These are phyloP conservation scores for Trypanosoma congolense DNA, from an alignment of 208 protist genomes.

Conservation along the genomic window DNA sequence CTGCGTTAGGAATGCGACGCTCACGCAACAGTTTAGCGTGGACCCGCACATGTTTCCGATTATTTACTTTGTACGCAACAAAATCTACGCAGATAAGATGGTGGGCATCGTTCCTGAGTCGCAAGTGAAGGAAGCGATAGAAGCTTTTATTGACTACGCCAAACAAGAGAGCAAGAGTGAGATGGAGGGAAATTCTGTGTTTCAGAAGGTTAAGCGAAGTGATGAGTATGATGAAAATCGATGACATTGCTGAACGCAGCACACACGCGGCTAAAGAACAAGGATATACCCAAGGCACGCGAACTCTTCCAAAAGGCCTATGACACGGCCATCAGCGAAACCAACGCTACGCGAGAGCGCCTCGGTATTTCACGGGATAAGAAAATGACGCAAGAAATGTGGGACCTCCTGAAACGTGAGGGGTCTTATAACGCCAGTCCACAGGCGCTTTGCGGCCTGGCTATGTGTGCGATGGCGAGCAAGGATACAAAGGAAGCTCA, in stretches of 20 bases:
- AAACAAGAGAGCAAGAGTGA: conserved; percentile 56
- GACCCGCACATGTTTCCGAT: conserved; percentile 81
- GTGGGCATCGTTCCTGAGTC: conserved; percentile 74
- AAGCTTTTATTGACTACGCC: conserved; percentile 82
- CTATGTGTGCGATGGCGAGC: conserved; percentile 65
- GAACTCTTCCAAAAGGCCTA: conserved; percentile 71
- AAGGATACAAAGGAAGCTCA: conserved; percentile 47
- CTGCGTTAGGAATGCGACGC: conserved; percentile 55
- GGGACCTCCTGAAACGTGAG: conserved; percentile 63
- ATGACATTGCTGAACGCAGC: conserved; percentile 76
- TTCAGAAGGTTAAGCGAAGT: conserved; percentile 47
- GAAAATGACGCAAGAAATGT: conserved; percentile 66
- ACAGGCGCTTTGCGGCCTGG: conserved; percentile 71
- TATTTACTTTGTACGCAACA: conserved; percentile 79
- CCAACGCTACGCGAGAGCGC: conserved; percentile 43
- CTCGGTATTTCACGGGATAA: conserved; percentile 52
- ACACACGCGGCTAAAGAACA: conserved; percentile 56
- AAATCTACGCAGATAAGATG: conserved; percentile 62
- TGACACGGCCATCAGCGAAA: conserved; percentile 38
- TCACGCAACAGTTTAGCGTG: conserved; percentile 62
- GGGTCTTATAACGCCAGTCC: conserved; percentile 77
- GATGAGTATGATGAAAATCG: conserved; percentile 87
- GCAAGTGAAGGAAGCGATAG: conserved; percentile 81
- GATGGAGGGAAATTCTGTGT: conserved; percentile 46
- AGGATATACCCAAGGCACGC: conserved; percentile 64